phyloP scores from a whole-genome alignment of 495 filamentous ascomycete genomes.

The Polyplosphaeria fusca region DNA sequence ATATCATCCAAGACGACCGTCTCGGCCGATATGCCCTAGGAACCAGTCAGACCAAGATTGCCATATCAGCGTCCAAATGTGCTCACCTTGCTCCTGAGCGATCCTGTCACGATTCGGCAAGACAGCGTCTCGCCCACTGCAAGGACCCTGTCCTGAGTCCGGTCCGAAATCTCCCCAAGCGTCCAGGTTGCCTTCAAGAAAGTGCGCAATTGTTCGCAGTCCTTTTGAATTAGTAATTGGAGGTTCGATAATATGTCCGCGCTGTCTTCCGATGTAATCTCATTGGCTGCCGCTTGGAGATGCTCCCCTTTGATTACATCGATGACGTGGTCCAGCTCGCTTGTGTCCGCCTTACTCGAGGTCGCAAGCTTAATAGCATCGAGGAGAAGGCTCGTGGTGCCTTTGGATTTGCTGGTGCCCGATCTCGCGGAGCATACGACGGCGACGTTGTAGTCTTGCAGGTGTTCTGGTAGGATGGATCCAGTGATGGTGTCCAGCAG shows the following conservation, averaged over 20 bases:
- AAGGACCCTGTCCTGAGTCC: conserved; percentile 42
- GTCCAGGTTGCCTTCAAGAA: conserved; percentile 40
- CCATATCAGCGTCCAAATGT: background rate
- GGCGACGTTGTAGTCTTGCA: conserved; percentile 37
- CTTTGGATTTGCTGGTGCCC: conserved; percentile 30
- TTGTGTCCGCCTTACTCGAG: conserved; percentile 30
- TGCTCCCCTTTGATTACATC: conserved; percentile 41
- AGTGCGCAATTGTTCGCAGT: conserved; percentile 40
- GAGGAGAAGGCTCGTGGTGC: conserved; percentile 41
- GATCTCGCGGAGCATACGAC: conserved; percentile 37
- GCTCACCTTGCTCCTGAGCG: conserved; percentile 40
- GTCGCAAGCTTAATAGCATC: conserved; percentile 41
- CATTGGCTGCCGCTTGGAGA: conserved; percentile 23
- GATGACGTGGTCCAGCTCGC: conserved; percentile 38
- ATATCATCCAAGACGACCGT: conserved; percentile 41
- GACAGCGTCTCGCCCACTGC: conserved; percentile 43
- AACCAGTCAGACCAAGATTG: background rate
- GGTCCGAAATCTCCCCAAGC: conserved; percentile 42
- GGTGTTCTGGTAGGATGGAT: conserved; percentile 42
- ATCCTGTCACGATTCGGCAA: conserved; percentile 41
- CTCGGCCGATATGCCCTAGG: conserved; percentile 39
- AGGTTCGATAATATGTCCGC: conserved; percentile 31
- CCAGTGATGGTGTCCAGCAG: conserved; percentile 41
- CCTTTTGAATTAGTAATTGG: conserved; percentile 33
- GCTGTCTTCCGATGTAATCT: conserved; percentile 2